These are phyloP conservation scores for Hypoxylon sp. DNA, from an alignment of 2,329 filamentous ascomycete genomes.

Conservation along the genomic window DNA sequence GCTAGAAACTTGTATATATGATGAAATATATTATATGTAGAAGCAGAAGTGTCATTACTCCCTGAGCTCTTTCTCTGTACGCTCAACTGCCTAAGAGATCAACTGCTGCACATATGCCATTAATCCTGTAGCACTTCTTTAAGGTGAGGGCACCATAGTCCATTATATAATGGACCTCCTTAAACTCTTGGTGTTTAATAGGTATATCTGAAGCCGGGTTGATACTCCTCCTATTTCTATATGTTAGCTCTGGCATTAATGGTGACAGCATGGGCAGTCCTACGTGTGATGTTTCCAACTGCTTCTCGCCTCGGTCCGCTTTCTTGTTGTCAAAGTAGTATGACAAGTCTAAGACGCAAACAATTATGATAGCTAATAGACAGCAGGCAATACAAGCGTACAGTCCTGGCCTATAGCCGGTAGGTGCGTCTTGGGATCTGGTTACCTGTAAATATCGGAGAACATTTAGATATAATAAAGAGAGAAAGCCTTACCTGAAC, in stretches of 20 bases:
- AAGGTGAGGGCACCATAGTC: not conserved
- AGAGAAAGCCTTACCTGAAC: slow-evolving; percentile 66
- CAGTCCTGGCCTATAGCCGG: slow-evolving; percentile 68
- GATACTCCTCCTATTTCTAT: slow-evolving; percentile 55
- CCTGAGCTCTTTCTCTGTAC: not conserved
- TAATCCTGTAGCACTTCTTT: not conserved
- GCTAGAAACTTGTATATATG: not conserved
- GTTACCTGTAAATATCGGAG: slow-evolving; percentile 8
- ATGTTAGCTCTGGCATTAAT: slow-evolving; percentile 19
- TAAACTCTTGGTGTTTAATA: slow-evolving; percentile 47
- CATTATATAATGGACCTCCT: not conserved
- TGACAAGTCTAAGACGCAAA: slow-evolving; percentile 58
- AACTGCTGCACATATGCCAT: not conserved
- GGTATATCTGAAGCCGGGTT: slow-evolving; percentile 61
- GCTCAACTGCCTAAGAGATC: not conserved
- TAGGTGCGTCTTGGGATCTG: slow-evolving; percentile 64
- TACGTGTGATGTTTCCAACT: slow-evolving; percentile 67
- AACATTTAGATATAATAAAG: not conserved
- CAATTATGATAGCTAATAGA: slow-evolving; percentile 63
- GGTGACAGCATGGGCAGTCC: slow-evolving; percentile 49
- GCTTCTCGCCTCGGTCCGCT: slow-evolving; percentile 68
- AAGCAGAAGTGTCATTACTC: not conserved
- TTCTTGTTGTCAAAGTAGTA: slow-evolving; percentile 63
- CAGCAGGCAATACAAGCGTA: slow-evolving; percentile 69
- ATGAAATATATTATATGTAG: not conserved